phyloP scores from a whole-genome alignment of 2,329 filamentous ascomycete species.

The Penicillium sp. region DNA sequence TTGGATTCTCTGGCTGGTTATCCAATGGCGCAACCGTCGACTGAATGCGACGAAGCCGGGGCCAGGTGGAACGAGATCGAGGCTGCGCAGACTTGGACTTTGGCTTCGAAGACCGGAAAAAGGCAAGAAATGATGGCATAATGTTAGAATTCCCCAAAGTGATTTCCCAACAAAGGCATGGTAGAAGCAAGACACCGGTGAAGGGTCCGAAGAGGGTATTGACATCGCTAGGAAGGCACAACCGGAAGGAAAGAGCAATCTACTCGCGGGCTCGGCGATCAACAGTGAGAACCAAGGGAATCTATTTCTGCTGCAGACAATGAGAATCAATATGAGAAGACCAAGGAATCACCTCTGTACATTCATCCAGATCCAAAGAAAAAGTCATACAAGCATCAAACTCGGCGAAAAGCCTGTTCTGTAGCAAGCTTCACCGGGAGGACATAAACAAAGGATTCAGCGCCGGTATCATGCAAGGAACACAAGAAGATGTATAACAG shows the following conservation, averaged over 20 bases:
- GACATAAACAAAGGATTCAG: slow-evolving; percentile 19
- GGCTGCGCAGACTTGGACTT: slow-evolving; percentile 1
- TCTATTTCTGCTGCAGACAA: slow-evolving; percentile 23
- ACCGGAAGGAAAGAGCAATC: slow-evolving; percentile 5
- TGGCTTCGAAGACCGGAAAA: slow-evolving; percentile 8
- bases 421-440: slow-evolving; percentile 2
- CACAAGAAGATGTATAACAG: slow-evolving; percentile 19
- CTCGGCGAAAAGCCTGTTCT: neutral
- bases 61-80: slow-evolving; percentile 10
- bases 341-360: slow-evolving; percentile 29
- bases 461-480: slow-evolving; percentile 33
- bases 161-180: neutral
- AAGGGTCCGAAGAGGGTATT: neutral
- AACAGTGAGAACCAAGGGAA: slow-evolving; percentile 16
- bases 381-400: slow-evolving; percentile 1
- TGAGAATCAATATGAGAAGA: slow-evolving; percentile 1
- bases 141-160: neutral
- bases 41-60: slow-evolving; percentile 8
- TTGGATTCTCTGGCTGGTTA: slow-evolving; percentile 6
- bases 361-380: slow-evolving; percentile 20
- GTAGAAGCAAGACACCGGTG: slow-evolving; percentile 4
- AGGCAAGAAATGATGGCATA: slow-evolving; percentile 13
- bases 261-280: slow-evolving; percentile 2
- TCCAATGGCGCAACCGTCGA: slow-evolving; percentile 10
- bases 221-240: neutral